A percentile compares a stretch with the other conserved stretches of the same genome.
Evolutionary conservation across 306 rosid genomes (phyloP).

Genomic region (Pterocarpus santalinus): DNA sequence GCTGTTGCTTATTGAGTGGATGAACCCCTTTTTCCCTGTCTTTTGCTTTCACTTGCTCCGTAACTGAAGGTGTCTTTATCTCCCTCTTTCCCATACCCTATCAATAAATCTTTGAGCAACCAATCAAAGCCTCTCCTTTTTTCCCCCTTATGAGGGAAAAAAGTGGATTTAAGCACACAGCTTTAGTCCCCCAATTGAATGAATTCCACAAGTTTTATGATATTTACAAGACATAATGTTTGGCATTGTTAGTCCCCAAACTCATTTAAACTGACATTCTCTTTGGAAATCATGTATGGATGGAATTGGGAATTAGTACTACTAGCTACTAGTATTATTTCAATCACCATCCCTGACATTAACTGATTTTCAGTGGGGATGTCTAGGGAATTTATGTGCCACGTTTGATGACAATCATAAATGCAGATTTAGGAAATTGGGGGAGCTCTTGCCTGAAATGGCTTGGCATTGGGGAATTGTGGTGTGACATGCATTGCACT

Average conservation of each 20-base stretch:
- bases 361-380: slow-evolving; percentile 49
- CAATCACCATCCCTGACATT: slow-evolving; percentile 46
- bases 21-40: slow-evolving; percentile 43
- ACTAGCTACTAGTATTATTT: background rate
- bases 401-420: slow-evolving; percentile 50
- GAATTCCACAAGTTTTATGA: slow-evolving; percentile 50
- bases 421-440: slow-evolving; percentile 56
- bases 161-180: slow-evolving; percentile 46
- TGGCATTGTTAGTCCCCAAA: slow-evolving; percentile 33
- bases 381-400: slow-evolving; percentile 61
- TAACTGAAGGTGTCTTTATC: slow-evolving; percentile 63
- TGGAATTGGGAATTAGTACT: background rate
- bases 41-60: slow-evolving; percentile 62
- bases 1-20: slow-evolving; percentile 49
- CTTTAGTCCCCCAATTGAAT: slow-evolving; percentile 50
- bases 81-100: slow-evolving; percentile 60
- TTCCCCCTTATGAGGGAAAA: slow-evolving; percentile 40
- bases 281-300: slow-evolving; percentile 45
- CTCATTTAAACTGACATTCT: slow-evolving; percentile 42
- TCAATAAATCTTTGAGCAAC: slow-evolving; percentile 55
- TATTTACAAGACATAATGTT: slow-evolving; percentile 38
- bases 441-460: slow-evolving; percentile 51
- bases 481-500: slow-evolving; percentile 27
- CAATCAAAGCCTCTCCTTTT: slow-evolving; percentile 61
- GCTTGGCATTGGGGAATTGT: slow-evolving; percentile 43